Base-by-base conservation (phyloP, 306 rosid species). In the Parietaria judaica region DNA sequence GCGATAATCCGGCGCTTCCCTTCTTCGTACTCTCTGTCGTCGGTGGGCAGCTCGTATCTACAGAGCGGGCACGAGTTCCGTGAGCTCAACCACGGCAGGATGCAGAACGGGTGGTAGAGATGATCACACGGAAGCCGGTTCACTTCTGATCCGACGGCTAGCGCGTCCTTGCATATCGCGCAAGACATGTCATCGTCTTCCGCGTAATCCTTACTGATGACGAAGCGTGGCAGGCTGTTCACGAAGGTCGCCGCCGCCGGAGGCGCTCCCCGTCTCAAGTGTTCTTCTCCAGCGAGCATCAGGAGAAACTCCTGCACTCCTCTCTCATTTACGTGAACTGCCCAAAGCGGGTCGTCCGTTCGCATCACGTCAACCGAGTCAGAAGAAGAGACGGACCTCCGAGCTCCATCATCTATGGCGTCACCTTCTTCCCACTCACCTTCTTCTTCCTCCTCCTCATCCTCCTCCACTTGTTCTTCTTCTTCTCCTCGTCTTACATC, bases 1-100 rank as follows among this genome's bases (percentile, higher is more conserved):
- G 63, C 76, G 67, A 73, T 74, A 13, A 14, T 51, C 59, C 70
- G 81, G 66, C 36, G 78, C 70, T 86, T 92, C 66, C 88, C 80
- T 61, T 86, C 87, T 68, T 88, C 99, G 36, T 94, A 94, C 43
- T 86, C 94, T 62, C 63, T 86, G 70, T 94, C 99, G 65, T 94
- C 95, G 0, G 97, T 94, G 63, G 99, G 99, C 57, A 88, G 94
- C 79, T 94, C 97, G 10, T 72, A 84, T 11, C 99, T 92, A 70
- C 95, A 89, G 66, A 88, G 91, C 66, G 99, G 99, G 46, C 99
- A 94, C 1, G 97, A 88, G 59, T 89, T 94, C 10, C 97, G 87
- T 38, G 95, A 41, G 50, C 78, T 79, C 87, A 94, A 66, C 99
- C 99, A 94, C 6, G 97, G 97, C 77, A 84, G 69, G 75, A 94